phyloP scores from a whole-genome alignment of 495 filamentous ascomycete species.

The Antarctomyces pellizariae region DNA sequence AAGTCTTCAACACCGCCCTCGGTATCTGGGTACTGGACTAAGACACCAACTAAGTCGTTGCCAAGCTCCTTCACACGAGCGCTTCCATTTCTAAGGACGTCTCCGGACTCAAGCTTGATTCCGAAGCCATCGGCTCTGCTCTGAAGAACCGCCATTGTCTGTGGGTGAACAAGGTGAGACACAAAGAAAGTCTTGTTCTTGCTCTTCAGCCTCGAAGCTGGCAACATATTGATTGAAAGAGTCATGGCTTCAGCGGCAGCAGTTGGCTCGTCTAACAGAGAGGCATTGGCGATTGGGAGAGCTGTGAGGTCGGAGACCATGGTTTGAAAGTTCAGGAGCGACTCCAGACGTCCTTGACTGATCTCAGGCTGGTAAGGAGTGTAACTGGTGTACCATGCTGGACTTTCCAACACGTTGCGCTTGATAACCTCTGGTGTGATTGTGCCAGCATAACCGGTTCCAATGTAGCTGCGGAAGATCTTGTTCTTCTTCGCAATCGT shows the following conservation, averaged over 20 bases:
- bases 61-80: conserved; percentile 47
- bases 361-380: conserved; percentile 98
- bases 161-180: conserved; percentile 62
- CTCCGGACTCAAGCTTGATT: conserved; percentile 49
- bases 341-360: conserved; percentile 83
- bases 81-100: conserved; percentile 39
- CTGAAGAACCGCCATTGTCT: conserved; percentile 68
- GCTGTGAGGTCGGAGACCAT: conserved; percentile 77
- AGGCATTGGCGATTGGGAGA: conserved; percentile 82
- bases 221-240: conserved; percentile 59
- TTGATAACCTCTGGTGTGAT: conserved; percentile 80
- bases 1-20: conserved; percentile 65
- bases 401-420: conserved; percentile 80
- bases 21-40: conserved; percentile 90
- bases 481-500: conserved; percentile 43
- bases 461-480: conserved; percentile 46
- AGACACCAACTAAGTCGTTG: conserved; percentile 68
- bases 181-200: conserved; percentile 63
- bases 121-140: conserved; percentile 88
- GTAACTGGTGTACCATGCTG: conserved; percentile 97
- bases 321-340: conserved; percentile 91
- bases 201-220: conserved; percentile 47
- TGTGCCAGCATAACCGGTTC: conserved; percentile 72
- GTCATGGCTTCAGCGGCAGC: conserved; percentile 97
- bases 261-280: conserved; percentile 79